Base-by-base conservation (phyloP, 2,329 filamentous ascomycete species). In the Celoporthe dispersa region DNA sequence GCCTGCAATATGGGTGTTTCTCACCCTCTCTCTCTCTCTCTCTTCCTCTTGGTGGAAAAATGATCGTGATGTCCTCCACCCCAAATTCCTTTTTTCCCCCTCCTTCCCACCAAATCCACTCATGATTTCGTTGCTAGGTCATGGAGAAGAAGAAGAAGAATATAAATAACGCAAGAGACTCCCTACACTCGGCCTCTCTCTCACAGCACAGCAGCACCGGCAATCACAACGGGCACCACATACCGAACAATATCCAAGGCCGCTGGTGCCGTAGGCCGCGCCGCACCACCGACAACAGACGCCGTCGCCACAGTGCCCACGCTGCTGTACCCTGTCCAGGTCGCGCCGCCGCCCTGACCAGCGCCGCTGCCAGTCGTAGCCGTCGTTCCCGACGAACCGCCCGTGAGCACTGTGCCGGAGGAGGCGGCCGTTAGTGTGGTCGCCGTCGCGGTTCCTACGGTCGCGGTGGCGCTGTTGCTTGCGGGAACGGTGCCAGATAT, bases 251-350 rank as follows among this genome's bases (percentile, higher is more conserved):
- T 41, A 28, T 70, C 63, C 31, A 67, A 28, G 2, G 62, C 64
- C 19, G 59, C 31, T 28, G 55, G 55, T 8, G 67, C 59, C 1
- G 68, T 71, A 9, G 70, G 64, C 25, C 66, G 70, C 3, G 70
- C 70, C 1, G 68, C 70, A 5, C 28, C 70, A 3, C 61, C 70
- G 39, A 71, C 25, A 16, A 68, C 68, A 22, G 68, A 70, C n/a
- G 70, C 70, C 19, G 70, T 72, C 14, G 66, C 70, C 12, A 72
- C 66, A 22, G 59, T 67, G 19, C 68, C 62, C 14, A 72, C 70
- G 51, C 68, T 72, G 55, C 57, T 64, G 61, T 71, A 72, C 48
- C 68, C 68, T 16, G 70, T 72, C 31, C 57, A 72, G n/a, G 65
- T 66, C 28, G n/a, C 48, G 9, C 59, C n/a, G 39, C 39, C 62